Conservation (phyloP, 768 basidiomycete species). For the Pholiota molesta region DNA sequence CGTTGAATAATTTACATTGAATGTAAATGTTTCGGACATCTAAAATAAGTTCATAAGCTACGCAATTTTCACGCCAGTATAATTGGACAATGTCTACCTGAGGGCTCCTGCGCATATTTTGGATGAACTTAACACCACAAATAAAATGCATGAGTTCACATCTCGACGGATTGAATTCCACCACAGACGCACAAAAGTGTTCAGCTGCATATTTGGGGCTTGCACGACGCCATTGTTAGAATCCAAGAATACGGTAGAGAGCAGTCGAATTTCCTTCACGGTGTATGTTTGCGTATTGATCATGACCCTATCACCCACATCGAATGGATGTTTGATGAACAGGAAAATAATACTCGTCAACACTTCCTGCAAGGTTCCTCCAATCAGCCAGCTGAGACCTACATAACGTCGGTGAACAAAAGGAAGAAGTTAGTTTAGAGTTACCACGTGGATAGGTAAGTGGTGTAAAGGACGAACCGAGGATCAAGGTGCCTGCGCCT, state of each 20-base stretch:
- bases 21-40: conserved; percentile 83
- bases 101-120: conserved; percentile 73
- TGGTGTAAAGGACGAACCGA: conserved; percentile 35
- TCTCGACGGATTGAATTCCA: neutral
- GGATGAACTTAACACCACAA: conserved; percentile 52
- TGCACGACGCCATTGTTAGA: conserved; percentile 62
- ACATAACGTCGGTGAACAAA: neutral
- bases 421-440: conserved; percentile 3
- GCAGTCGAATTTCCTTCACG: conserved; percentile 85
- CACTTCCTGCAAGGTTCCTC: conserved; percentile 77
- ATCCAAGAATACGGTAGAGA: conserved; percentile 77
- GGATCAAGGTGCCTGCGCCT: conserved; percentile 65
- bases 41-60: conserved; percentile 17
- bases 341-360: conserved; percentile 89
- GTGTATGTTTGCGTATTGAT: conserved; percentile 61
- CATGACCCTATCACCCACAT: conserved; percentile 76
- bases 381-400: conserved; percentile 89
- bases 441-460: conserved; percentile 1
- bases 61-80: neutral
- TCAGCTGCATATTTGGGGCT: conserved; percentile 68
- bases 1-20: conserved; percentile 80
- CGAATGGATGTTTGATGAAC: conserved; percentile 85
- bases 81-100: conserved; percentile 41
- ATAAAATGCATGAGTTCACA: conserved; percentile 1
- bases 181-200: conserved; percentile 45